phyloP scores from a whole-genome alignment of 2,329 filamentous ascomycete genomes.

The Cercospora citrullina region DNA sequence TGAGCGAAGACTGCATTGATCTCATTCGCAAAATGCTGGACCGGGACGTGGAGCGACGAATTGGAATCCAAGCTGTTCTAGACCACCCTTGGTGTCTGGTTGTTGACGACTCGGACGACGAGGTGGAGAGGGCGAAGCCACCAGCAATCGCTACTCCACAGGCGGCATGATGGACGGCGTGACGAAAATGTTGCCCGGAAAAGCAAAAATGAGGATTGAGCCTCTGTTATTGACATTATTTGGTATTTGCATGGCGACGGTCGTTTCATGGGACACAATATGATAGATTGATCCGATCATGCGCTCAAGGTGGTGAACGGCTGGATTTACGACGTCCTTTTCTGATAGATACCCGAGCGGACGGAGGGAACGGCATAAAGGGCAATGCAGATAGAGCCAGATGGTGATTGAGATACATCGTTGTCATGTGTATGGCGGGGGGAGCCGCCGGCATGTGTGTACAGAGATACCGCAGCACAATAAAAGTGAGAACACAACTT shows the following conservation, averaged over 20 bases:
- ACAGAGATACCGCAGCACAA: neutral
- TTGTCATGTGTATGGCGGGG: neutral
- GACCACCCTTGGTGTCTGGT: conserved; percentile 77
- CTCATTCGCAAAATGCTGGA: conserved; percentile 90
- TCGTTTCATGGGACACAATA: conserved; percentile 1
- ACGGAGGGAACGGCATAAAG: neutral
- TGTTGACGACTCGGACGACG: conserved; percentile 30
- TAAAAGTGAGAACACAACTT: neutral
- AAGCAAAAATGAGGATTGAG: neutral
- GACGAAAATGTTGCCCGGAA: neutral
- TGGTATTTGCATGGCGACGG: conserved; percentile 2
- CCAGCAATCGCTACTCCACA: conserved; percentile 2
- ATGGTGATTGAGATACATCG: conserved; percentile 2
- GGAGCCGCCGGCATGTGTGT: neutral
- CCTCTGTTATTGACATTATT: neutral
- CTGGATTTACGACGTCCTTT: conserved; percentile 2
- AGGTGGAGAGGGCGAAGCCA: conserved; percentile 5
- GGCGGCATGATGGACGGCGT: neutral
- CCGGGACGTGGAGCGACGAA: conserved; percentile 77
- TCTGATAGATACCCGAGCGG: conserved; percentile 16
- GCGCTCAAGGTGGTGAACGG: conserved; percentile 5
- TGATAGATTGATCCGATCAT: conserved; percentile 3
- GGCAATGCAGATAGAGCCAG: neutral
- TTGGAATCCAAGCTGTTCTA: conserved; percentile 84
- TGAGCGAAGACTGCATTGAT: conserved; percentile 90